Evolutionary conservation across 2,329 filamentous ascomycete genomes (phyloP).

Genomic region (Paramyrothecium roridum): DNA sequence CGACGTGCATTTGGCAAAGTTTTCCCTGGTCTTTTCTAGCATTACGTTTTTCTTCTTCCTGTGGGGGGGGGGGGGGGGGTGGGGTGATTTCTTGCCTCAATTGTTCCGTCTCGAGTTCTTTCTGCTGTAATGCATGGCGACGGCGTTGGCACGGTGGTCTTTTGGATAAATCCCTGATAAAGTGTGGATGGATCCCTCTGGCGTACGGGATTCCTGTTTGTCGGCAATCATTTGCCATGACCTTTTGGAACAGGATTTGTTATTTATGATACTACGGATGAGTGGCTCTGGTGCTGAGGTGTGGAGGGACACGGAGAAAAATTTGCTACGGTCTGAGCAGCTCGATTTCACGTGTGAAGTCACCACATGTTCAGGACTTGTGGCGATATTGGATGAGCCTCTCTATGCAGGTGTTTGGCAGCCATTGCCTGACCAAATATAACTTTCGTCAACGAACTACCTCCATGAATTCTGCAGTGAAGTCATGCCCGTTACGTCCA

Average conservation of each 20-base stretch:
- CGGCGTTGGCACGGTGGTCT: conserved; percentile 18
- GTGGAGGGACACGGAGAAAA: too few relatives aligned
- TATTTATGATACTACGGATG: background rate
- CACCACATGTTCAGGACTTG: too few relatives aligned
- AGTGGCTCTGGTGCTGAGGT: too few relatives aligned
- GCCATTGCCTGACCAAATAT: too few relatives aligned
- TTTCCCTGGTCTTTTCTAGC: conserved; percentile 36
- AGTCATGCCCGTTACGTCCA: too few relatives aligned
- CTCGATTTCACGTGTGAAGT: too few relatives aligned
- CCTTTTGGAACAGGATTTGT: background rate
- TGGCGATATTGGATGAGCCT: too few relatives aligned
- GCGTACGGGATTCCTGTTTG: background rate
- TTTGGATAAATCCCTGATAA: background rate
- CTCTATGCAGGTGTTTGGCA: too few relatives aligned
- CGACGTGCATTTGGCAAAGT: conserved; percentile 38
- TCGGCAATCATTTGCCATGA: background rate
- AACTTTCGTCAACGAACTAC: too few relatives aligned
- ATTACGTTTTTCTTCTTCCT: background rate
- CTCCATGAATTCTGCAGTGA: too few relatives aligned
- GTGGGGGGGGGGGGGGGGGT: too few relatives aligned
- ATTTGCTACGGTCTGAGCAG: too few relatives aligned
- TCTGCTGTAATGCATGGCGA: conserved; percentile 19
- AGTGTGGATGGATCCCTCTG: background rate
- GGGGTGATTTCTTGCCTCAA: conserved; percentile 6
- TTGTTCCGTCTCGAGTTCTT: background rate